phyloP scores from a whole-genome alignment of 2,329 filamentous ascomycete genomes.

The Aureobasidium vineae region DNA sequence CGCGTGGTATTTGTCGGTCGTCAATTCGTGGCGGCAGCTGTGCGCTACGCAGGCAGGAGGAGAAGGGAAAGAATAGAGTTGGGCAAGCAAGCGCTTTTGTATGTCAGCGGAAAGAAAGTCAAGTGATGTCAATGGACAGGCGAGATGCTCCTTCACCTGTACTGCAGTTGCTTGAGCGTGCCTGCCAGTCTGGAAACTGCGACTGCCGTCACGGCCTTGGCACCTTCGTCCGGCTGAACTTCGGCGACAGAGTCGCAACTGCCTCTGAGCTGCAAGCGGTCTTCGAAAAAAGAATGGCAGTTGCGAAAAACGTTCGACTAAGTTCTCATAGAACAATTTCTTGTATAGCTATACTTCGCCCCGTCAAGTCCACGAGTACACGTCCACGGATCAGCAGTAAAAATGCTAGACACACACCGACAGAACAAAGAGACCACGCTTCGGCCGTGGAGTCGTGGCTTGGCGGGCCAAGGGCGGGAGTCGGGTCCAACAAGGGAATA shows the following conservation, averaged over 20 bases:
- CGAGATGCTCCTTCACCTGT: conserved; percentile 9
- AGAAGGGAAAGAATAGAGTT: conserved; percentile 10
- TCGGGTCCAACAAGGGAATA: not conserved
- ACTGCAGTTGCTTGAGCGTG: not conserved
- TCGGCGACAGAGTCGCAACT: not conserved
- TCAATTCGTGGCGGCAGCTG: conserved; percentile 2
- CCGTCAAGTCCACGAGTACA: not conserved
- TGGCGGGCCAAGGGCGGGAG: conserved; percentile 15
- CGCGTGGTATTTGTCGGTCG: not conserved
- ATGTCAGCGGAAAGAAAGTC: not conserved
- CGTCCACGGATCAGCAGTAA: not conserved
- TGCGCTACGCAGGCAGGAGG: not conserved
- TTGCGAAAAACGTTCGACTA: not conserved
- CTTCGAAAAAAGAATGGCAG: not conserved
- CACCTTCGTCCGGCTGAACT: not conserved
- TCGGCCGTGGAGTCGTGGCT: not conserved
- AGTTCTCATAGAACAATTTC: not conserved
- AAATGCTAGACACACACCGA: conserved; percentile 10
- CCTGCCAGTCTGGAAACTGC: conserved; percentile 14
- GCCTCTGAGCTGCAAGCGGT: not conserved
- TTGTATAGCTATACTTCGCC: too few relatives aligned
- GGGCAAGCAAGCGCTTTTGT: not conserved
- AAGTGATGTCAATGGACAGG: conserved; percentile 4
- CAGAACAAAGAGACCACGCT: not conserved
- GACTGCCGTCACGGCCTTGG: conserved; percentile 23